Evolutionary conservation across 108 stramenopile genomes (phyloP).

Genomic region (Discostella stelligeroides): DNA sequence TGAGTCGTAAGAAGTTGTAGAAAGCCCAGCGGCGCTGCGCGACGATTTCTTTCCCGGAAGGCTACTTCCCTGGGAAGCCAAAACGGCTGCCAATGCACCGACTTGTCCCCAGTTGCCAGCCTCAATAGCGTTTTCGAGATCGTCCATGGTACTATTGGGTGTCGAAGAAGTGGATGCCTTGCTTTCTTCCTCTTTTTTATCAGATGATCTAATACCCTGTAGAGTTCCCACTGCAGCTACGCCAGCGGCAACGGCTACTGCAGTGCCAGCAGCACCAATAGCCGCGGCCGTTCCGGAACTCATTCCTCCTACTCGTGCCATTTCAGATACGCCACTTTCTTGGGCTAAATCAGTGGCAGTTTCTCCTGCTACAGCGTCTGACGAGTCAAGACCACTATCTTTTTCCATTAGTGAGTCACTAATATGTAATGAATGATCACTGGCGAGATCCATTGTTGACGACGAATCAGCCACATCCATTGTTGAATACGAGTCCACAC

Average conservation of each 20-base stretch:
- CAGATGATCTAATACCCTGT: conserved; percentile 3
- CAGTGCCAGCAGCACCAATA: conserved; percentile 54
- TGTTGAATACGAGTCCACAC: conserved; percentile 6
- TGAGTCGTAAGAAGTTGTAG: conserved; percentile 41
- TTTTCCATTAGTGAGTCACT: background rate
- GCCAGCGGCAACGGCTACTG: conserved; percentile 34
- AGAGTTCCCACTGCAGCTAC: conserved; percentile 33
- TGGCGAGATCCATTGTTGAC: conserved; percentile 9
- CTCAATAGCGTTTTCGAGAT: conserved; percentile 80
- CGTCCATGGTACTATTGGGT: conserved; percentile 40
- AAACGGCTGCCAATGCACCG: conserved; percentile 79
- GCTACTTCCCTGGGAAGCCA: conserved; percentile 53
- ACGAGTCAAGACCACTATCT: conserved; percentile 9
- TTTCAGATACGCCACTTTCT: conserved; percentile 2
- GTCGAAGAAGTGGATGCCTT: background rate
- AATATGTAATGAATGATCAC: background rate
- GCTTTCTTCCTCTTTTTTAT: conserved; percentile 12
- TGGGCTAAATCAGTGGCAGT: conserved; percentile 27
- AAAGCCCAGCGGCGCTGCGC: conserved; percentile 14
- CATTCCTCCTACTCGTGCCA: conserved; percentile 1
- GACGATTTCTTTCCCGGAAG: conserved; percentile 22
- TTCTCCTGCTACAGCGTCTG: conserved; percentile 28
- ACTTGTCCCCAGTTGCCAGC: conserved; percentile 89
- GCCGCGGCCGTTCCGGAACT: conserved; percentile 42
- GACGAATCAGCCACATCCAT: conserved; percentile 1